Evolutionary conservation across 202 grass and related monocot species (phyloP).

Genomic region (Saccharum hybrid): DNA sequence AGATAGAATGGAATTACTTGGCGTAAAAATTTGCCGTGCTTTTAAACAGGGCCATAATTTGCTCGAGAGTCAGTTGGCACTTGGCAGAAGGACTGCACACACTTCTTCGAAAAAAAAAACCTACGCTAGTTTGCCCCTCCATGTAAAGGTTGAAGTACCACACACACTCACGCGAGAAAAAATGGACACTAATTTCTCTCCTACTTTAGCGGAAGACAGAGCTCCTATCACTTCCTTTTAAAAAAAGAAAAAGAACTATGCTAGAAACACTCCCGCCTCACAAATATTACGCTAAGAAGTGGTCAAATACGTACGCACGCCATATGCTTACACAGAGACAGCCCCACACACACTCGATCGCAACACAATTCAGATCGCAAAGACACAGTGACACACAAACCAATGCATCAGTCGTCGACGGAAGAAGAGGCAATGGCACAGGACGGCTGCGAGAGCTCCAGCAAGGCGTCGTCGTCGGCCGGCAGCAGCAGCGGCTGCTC

Average conservation of each 20-base stretch:
- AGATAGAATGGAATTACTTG: no score
- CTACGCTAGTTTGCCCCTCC: no score
- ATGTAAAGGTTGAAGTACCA: neutral
- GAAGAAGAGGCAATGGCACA: neutral
- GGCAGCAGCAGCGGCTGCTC: slow-evolving; percentile 6
- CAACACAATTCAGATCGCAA: neutral
- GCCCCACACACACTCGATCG: no score
- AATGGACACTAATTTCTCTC: neutral
- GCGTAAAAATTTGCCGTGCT: neutral
- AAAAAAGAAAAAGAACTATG: neutral
- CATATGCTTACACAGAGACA: neutral
- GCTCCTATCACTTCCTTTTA: neutral
- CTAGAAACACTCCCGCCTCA: neutral
- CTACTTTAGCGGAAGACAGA: neutral
- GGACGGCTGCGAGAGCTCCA: neutral
- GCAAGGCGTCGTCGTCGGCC: neutral
- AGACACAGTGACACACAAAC: neutral
- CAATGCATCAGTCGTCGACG: neutral
- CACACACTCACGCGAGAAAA: neutral
- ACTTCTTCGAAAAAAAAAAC: neutral
- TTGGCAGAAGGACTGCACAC: neutral
- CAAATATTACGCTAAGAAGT: slow-evolving; percentile 10
- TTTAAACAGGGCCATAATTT: neutral
- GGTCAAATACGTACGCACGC: slow-evolving; percentile 23
- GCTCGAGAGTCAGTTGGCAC: neutral